phyloP scores from a whole-genome alignment of 345 rosid genomes.

The Capsella bursapastoris region DNA sequence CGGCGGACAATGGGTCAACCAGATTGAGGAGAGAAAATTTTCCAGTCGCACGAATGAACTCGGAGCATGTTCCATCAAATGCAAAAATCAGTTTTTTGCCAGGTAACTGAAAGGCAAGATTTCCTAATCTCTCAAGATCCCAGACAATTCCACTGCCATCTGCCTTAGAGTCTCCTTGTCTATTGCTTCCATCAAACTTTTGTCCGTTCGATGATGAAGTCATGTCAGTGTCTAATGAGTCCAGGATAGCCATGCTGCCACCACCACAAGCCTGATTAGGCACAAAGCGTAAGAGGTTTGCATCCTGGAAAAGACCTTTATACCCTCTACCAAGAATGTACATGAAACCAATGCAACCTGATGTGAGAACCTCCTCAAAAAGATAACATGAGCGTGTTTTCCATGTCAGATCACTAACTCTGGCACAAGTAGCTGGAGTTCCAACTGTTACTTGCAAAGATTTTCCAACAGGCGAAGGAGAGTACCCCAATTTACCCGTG shows the following conservation, averaged over 20 bases:
- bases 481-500: constrained; percentile 96
- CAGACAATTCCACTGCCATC: constrained; percentile 99
- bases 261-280: constrained; percentile 99
- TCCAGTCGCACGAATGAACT: constrained; percentile 82
- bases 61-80: constrained; percentile 93
- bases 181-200: constrained; percentile 68
- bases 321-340: constrained; percentile 98
- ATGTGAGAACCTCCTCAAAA: constrained; percentile 96
- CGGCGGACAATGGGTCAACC: constrained; percentile 97
- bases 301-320: constrained; percentile 96
- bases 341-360: constrained; percentile 97
- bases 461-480: constrained; percentile 96
- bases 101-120: constrained; percentile 85
- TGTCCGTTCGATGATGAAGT: constrained; percentile 63
- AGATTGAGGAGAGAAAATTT: constrained; percentile 87
- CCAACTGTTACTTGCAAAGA: constrained; percentile 95
- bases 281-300: constrained; percentile 92
- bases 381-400: constrained; percentile 96
- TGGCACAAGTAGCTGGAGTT: constrained; percentile 79
- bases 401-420: constrained; percentile 86
- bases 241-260: constrained; percentile 98
- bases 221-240: constrained; percentile 82
- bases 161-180: constrained; percentile 80
- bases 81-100: constrained; percentile 98
- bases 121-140: constrained; percentile 93